Evolutionary conservation across 495 filamentous ascomycete genomes (phyloP).

Genomic region (Penicillium desertorum): DNA sequence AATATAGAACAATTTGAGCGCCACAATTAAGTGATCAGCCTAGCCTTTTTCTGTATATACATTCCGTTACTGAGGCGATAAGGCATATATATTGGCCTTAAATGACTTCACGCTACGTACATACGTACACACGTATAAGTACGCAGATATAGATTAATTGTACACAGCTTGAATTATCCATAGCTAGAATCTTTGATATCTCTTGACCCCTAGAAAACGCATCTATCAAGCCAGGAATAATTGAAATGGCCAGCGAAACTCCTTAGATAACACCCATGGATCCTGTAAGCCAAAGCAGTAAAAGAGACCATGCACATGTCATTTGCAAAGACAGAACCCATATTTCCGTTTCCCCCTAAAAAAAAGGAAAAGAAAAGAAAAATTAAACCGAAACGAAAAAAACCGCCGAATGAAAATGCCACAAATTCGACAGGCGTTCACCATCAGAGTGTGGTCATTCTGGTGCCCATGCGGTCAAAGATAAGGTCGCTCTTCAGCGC

Average conservation of each 20-base stretch:
- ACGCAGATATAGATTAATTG: neutral
- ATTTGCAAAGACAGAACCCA: slow-evolving; percentile 9
- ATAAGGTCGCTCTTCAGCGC: slow-evolving; percentile 42
- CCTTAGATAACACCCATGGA: slow-evolving; percentile 13
- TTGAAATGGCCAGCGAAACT: slow-evolving; percentile 13
- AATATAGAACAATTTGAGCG: neutral
- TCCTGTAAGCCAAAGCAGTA: slow-evolving; percentile 9
- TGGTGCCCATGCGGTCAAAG: slow-evolving; percentile 45
- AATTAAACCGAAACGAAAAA: slow-evolving; percentile 11
- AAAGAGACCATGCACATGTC: slow-evolving; percentile 19
- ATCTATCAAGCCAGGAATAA: slow-evolving; percentile 5
- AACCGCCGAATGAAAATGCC: neutral
- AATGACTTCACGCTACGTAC: neutral
- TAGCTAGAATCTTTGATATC: neutral
- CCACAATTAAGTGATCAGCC: neutral
- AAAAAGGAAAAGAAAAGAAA: neutral
- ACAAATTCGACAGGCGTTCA: slow-evolving; percentile 1
- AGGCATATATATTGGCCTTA: no score
- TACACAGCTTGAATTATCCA: neutral
- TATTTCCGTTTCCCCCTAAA: slow-evolving; percentile 5
- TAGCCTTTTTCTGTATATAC: neutral
- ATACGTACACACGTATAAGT: neutral
- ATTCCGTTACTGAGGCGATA: neutral
- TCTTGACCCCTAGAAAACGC: neutral
- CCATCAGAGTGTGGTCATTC: slow-evolving; percentile 35